Evolutionary conservation across 257 asterid genomes (phyloP).

Genomic region (Nicotiana attenuata): DNA sequence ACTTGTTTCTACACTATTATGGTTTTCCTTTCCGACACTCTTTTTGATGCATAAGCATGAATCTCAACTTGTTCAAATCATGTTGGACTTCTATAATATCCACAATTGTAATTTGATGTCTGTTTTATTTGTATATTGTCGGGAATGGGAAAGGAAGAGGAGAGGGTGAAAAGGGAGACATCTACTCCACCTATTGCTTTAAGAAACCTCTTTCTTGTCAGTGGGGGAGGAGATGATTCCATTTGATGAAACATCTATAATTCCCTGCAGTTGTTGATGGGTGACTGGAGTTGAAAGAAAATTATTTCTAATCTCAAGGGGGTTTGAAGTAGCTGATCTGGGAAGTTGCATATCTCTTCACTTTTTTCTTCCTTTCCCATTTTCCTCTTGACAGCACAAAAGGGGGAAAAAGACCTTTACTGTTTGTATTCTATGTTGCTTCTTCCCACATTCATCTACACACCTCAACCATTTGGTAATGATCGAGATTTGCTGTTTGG

Average conservation of each 20-base stretch:
- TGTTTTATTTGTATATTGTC: neutral
- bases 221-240: neutral
- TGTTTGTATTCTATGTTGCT: neutral
- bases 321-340: neutral
- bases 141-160: neutral
- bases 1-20: neutral
- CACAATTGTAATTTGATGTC: neutral
- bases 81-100: neutral
- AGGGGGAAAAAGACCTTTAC: neutral
- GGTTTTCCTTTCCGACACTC: neutral
- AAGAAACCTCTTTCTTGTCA: neutral
- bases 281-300: neutral
- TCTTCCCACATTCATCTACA: neutral
- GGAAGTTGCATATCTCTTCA: neutral
- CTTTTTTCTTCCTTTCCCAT: neutral
- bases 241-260: neutral
- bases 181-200: neutral
- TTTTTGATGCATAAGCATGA: neutral
- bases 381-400: neutral
- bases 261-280: neutral
- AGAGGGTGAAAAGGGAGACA: conserved; percentile 7
- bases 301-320: neutral
- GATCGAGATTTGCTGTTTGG: neutral
- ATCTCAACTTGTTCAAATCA: neutral
- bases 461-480: neutral